phyloP scores from a whole-genome alignment of 768 basidiomycete species.

The Hygrocybe punicea region DNA sequence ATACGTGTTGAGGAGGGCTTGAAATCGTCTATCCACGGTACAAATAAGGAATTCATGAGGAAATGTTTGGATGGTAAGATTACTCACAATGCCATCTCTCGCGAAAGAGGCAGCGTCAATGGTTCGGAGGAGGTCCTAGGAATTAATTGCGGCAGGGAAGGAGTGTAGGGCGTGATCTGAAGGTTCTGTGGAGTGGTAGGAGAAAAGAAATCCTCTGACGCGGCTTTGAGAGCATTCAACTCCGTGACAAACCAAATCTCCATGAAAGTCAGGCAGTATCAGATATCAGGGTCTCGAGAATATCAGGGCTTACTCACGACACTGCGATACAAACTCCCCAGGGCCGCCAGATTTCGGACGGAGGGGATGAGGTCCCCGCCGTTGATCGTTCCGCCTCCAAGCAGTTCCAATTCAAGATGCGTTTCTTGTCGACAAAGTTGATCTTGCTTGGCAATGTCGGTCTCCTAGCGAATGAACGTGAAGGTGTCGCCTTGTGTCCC shows the following conservation, averaged over 20 bases:
- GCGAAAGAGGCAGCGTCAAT: slow-evolving; percentile 72
- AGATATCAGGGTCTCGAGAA: neutral
- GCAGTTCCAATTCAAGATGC: slow-evolving; percentile 66
- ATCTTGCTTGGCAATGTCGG: slow-evolving; percentile 40
- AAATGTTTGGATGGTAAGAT: neutral
- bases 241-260: slow-evolving; percentile 85
- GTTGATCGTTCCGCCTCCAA: slow-evolving; percentile 51
- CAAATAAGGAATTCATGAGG: slow-evolving; percentile 5
- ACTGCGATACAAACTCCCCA: slow-evolving; percentile 81
- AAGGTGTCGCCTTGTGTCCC: neutral
- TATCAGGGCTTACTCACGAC: slow-evolving; percentile 65
- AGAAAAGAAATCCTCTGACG: slow-evolving; percentile 52
- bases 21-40: slow-evolving; percentile 65
- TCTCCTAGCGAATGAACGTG: slow-evolving; percentile 32
- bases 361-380: slow-evolving; percentile 69
- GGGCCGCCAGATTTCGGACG: slow-evolving; percentile 63
- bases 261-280: slow-evolving; percentile 3
- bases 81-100: slow-evolving; percentile 84
- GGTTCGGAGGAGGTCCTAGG: slow-evolving; percentile 42
- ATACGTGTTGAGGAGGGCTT: slow-evolving; percentile 86
- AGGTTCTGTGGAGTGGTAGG: slow-evolving; percentile 49
- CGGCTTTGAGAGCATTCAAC: slow-evolving; percentile 62
- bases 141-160: slow-evolving; percentile 43
- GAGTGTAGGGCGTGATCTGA: slow-evolving; percentile 49
- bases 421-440: slow-evolving; percentile 75